Evolutionary conservation across 2,329 filamentous ascomycete species (phyloP).

Genomic region (Curvularia hawaiiensis): DNA sequence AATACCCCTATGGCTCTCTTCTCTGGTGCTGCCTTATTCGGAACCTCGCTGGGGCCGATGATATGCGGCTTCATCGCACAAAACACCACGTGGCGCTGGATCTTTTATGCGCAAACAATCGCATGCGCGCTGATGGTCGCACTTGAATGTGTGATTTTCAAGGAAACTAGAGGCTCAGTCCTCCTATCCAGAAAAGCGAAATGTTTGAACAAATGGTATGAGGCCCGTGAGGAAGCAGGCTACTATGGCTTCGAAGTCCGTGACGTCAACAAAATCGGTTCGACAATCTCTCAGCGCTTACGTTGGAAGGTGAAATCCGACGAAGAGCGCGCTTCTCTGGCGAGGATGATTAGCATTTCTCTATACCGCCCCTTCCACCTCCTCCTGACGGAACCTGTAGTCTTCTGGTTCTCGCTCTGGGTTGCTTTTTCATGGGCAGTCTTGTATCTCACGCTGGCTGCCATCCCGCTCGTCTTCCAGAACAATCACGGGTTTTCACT

Average conservation of each 20-base stretch:
- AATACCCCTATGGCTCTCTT: conserved; percentile 93
- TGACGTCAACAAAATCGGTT: conserved; percentile 24
- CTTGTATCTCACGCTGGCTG: conserved; percentile 82
- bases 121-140: conserved; percentile 66
- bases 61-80: conserved; percentile 72
- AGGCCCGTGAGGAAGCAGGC: conserved; percentile 69
- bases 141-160: conserved; percentile 71
- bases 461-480: conserved; percentile 78
- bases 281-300: conserved; percentile 59
- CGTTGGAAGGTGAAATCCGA: conserved; percentile 82
- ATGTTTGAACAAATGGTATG: conserved; percentile 79
- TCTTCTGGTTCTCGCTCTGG: conserved; percentile 90
- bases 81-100: conserved; percentile 77
- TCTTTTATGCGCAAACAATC: conserved; percentile 86
- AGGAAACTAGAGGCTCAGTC: conserved; percentile 82
- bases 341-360: conserved; percentile 73
- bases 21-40: conserved; percentile 76
- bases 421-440: conserved; percentile 88
- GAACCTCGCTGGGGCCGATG: conserved; percentile 79
- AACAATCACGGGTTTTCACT: conserved; percentile 70
- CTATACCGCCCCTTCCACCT: conserved; percentile 79
- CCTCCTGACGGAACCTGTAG: conserved; percentile 75
- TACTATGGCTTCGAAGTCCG: conserved; percentile 60
- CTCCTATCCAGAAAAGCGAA: conserved; percentile 76
- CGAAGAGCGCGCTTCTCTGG: conserved; percentile 72